Conservation (phyloP, 805 yeast species). For the Candida xyloterini region DNA sequence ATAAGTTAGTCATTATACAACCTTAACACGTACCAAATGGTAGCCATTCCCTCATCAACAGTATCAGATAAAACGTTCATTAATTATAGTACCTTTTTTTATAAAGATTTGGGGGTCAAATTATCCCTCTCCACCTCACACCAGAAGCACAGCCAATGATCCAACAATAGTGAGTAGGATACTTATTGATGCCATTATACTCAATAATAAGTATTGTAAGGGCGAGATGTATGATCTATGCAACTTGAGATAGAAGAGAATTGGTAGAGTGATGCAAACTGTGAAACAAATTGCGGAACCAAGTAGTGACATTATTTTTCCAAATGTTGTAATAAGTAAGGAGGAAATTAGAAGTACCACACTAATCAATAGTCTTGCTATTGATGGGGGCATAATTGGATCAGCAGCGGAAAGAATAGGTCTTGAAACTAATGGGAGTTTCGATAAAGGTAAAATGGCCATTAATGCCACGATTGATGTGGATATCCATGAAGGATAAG, state of each 20-base stretch:
- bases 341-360: constrained; percentile 56
- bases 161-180: constrained; percentile 53
- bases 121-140: constrained; percentile 13
- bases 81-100: not conserved
- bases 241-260: constrained; percentile 62
- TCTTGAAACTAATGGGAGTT: constrained; percentile 77
- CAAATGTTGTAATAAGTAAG: constrained; percentile 72
- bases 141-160: constrained; percentile 48
- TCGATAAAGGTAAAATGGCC: constrained; percentile 82
- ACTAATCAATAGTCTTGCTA: constrained; percentile 48
- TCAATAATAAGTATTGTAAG: constrained; percentile 39
- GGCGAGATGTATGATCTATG: constrained; percentile 43
- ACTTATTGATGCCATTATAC: constrained; percentile 44
- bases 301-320: constrained; percentile 72
- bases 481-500: constrained; percentile 47
- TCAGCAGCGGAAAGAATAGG: constrained; percentile 78
- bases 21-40: constrained; percentile 27
- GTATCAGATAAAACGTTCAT: constrained; percentile 3
- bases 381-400: constrained; percentile 15
- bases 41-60: constrained; percentile 25
- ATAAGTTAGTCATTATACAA: not conserved
- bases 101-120: not conserved
- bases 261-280: constrained; percentile 76
- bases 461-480: constrained; percentile 60
- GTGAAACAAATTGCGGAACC: constrained; percentile 81